phyloP scores from a whole-genome alignment of 2,329 filamentous ascomycete species.

The Myriosclerotinia curreyana region DNA sequence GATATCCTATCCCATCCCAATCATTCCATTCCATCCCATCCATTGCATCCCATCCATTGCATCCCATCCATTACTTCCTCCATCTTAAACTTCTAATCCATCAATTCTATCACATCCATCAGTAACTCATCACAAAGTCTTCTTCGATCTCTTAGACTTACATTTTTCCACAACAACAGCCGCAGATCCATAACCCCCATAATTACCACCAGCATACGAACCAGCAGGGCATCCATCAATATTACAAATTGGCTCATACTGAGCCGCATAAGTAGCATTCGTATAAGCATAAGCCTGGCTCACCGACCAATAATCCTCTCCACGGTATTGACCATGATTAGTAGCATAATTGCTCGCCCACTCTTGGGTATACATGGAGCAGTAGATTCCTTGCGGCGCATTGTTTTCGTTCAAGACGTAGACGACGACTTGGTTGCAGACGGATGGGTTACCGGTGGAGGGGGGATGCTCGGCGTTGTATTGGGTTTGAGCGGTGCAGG shows the following conservation, averaged over 20 bases:
- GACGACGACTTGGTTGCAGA: slow-evolving; percentile 43
- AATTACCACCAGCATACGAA: slow-evolving; percentile 7
- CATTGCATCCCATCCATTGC: no score
- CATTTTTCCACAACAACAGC: background rate
- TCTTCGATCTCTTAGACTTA: background rate
- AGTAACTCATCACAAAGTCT: background rate
- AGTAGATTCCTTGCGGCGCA: slow-evolving; percentile 42
- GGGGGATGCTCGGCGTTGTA: slow-evolving; percentile 39
- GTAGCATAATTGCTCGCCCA: slow-evolving; percentile 32
- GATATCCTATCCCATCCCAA: no score
- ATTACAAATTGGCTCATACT: slow-evolving; percentile 10
- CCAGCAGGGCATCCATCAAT: background rate
- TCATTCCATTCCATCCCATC: no score
- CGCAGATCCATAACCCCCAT: slow-evolving; percentile 8
- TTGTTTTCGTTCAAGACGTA: slow-evolving; percentile 41
- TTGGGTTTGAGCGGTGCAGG: slow-evolving; percentile 40
- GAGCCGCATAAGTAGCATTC: background rate
- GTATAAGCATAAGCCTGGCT: slow-evolving; percentile 15
- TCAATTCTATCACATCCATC: background rate
- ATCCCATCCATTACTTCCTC: no score
- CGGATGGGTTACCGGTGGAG: slow-evolving; percentile 36
- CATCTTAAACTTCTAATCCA: no score
- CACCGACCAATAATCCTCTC: slow-evolving; percentile 12
- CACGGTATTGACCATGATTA: slow-evolving; percentile 31
- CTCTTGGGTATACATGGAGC: slow-evolving; percentile 34